Evolutionary conservation across 208 protist species (phyloP).

Genomic region (Wallacemonas sp.): DNA sequence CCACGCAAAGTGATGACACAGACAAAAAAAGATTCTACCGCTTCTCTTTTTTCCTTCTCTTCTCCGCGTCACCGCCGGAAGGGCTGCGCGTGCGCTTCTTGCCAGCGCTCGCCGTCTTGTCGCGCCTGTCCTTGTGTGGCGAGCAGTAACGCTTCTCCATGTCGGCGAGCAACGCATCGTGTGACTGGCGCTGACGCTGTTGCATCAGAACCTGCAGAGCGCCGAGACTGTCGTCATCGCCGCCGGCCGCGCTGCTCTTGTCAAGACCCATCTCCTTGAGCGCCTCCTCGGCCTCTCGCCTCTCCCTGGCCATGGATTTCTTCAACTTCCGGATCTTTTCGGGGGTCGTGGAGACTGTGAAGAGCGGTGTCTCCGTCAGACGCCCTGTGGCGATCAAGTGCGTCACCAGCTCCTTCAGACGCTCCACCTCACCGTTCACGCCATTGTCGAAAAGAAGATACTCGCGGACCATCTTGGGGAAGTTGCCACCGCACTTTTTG

Average conservation of each 20-base stretch:
- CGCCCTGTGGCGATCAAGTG: slow-evolving; percentile 34
- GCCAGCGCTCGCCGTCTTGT: background rate
- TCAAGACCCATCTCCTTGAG: slow-evolving; percentile 55
- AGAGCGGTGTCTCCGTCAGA: slow-evolving; percentile 36
- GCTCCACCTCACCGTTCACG: slow-evolving; percentile 47
- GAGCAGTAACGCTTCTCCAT: slow-evolving; percentile 70
- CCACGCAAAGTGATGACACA: background rate
- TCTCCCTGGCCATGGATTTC: slow-evolving; percentile 49
- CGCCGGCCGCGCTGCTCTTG: background rate
- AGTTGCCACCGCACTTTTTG: slow-evolving; percentile 69
- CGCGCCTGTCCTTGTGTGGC: slow-evolving; percentile 14
- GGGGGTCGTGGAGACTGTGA: slow-evolving; percentile 40
- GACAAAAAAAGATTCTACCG: background rate
- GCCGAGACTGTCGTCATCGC: slow-evolving; percentile 22
- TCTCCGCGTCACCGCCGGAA: slow-evolving; percentile 13
- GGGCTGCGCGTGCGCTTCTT: slow-evolving; percentile 20
- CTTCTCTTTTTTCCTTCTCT: too few relatives aligned
- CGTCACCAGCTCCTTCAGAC: slow-evolving; percentile 45
- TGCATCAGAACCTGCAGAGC: slow-evolving; percentile 72
- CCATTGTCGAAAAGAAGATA: slow-evolving; percentile 84
- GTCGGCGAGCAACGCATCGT: slow-evolving; percentile 58
- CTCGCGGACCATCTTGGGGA: slow-evolving; percentile 69
- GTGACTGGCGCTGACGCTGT: slow-evolving; percentile 56
- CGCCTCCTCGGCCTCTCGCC: slow-evolving; percentile 60
- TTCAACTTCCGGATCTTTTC: slow-evolving; percentile 43